Evolutionary conservation across 2,329 filamentous ascomycete genomes (phyloP).

Genomic region (Fusarium tricinctum): DNA sequence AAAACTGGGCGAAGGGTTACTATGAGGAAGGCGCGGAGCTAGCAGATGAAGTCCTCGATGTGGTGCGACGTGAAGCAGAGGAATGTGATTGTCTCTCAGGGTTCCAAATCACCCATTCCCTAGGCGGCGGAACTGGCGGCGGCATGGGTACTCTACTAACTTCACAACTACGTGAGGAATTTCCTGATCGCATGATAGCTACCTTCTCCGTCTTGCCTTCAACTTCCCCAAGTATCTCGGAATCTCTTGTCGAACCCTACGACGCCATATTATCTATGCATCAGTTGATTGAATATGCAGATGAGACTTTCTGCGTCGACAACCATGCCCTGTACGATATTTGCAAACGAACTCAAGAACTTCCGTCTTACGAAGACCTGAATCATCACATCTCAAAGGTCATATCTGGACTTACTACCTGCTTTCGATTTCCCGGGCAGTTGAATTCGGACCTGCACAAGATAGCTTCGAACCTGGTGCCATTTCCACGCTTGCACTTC

Average conservation of each 20-base stretch:
- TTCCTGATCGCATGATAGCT: slow-evolving; percentile 99
- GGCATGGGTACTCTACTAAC: slow-evolving; percentile 99
- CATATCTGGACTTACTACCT: slow-evolving; percentile 99
- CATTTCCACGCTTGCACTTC: slow-evolving; percentile 99
- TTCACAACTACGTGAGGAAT: slow-evolving; percentile 99
- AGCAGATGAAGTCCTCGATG: slow-evolving; percentile 96
- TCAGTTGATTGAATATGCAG: no score
- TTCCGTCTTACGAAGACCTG: slow-evolving; percentile 97
- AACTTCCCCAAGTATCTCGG: no score
- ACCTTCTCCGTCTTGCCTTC: slow-evolving; percentile 92
- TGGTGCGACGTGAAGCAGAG: slow-evolving; percentile 98
- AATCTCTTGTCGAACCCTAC: no score
- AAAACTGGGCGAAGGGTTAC: slow-evolving; percentile 81
- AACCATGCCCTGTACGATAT: slow-evolving; percentile 99
- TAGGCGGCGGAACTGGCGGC: slow-evolving; percentile 99
- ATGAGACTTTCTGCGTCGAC: slow-evolving; percentile 56
- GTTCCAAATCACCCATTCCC: slow-evolving; percentile 99
- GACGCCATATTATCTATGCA: no score
- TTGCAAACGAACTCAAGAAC: slow-evolving; percentile 99
- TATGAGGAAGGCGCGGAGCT: slow-evolving; percentile 99
- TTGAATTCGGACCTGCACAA: slow-evolving; percentile 99
- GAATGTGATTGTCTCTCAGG: slow-evolving; percentile 99
- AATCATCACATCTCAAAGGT: slow-evolving; percentile 99
- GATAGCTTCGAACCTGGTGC: slow-evolving; percentile 99
- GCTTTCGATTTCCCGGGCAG: slow-evolving; percentile 98